Percentiles rank a stretch among this genome's conserved stretches.
Evolutionary conservation across 768 basidiomycete genomes (phyloP).

Genomic region (Trametes villosa): DNA sequence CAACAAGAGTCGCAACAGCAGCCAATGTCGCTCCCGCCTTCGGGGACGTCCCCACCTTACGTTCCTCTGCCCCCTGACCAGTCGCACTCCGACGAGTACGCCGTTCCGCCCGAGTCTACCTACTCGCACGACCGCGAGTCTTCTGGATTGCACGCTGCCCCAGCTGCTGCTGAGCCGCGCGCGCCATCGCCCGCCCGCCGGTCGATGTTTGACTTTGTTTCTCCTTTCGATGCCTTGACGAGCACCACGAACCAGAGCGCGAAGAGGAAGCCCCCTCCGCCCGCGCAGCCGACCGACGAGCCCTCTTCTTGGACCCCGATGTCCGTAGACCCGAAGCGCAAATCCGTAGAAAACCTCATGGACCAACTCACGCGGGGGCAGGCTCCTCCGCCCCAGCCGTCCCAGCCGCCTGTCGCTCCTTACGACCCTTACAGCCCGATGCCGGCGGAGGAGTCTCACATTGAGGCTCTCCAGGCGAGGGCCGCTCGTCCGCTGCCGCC

Average conservation of each 20-base stretch:
- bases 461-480: constrained; percentile 43
- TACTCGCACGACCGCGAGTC: constrained; percentile 29
- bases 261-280: constrained; percentile 75
- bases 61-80: constrained; percentile 25
- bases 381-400: constrained; percentile 35
- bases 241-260: constrained; percentile 49
- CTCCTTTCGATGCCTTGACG: constrained; percentile 79
- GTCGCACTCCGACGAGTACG: constrained; percentile 27
- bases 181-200: constrained; percentile 72
- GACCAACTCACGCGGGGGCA: constrained; percentile 67
- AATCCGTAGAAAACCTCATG: constrained; percentile 82
- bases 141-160: constrained; percentile 17
- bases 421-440: constrained; percentile 35
- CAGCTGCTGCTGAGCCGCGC: constrained; percentile 38
- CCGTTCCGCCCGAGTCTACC: constrained; percentile 20
- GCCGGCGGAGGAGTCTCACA: constrained; percentile 34
- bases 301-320: constrained; percentile 57
- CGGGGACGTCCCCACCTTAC: constrained; percentile 31
- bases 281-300: constrained; percentile 48
- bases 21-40: constrained; percentile 19
- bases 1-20: constrained; percentile 16
- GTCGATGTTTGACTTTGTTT: constrained; percentile 85
- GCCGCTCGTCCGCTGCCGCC: constrained; percentile 68
- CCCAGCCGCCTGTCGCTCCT: constrained; percentile 29
- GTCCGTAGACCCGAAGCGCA: constrained; percentile 65